Conservation (phyloP, 352 stramenopile species). For the Globisporangium carolinianum region DNA sequence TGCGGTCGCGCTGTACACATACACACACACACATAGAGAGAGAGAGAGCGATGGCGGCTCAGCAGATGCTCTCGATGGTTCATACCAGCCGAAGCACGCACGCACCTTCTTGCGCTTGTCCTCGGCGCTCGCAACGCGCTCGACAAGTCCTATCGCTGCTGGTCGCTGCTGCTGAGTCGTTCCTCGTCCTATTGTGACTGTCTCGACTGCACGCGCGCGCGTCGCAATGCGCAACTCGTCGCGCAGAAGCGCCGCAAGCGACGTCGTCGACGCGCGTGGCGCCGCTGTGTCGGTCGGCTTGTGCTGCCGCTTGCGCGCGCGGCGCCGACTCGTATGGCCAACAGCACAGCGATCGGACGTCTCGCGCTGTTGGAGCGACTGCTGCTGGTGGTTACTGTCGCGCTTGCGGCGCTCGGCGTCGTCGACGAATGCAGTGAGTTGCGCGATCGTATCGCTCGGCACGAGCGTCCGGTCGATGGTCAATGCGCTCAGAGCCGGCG, state of each 20-base stretch:
- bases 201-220: not conserved
- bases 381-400: too few species aligned
- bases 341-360: too few species aligned
- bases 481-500: too few species aligned
- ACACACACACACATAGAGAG: too few species aligned
- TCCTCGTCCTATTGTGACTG: too few species aligned
- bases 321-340: not conserved
- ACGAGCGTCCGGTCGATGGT: not conserved
- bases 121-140: conserved; percentile 35
- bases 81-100: not conserved
- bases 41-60: too few species aligned
- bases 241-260: too few species aligned
- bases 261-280: not conserved
- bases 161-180: too few species aligned
- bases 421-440: conserved; percentile 22
- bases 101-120: conserved; percentile 58
- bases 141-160: conserved; percentile 20
- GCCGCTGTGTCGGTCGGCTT: not conserved
- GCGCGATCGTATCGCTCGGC: conserved; percentile 12
- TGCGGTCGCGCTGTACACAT: too few species aligned
- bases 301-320: too few species aligned
- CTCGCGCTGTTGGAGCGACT: too few species aligned
- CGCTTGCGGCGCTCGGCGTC: conserved; percentile 29
- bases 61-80: too few species aligned
- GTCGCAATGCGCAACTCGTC: conserved; percentile 5